Evolutionary conservation across 768 basidiomycete genomes (phyloP), one percentile per base, ranked within the genome.

Genomic region (Collybia sordida): DNA sequence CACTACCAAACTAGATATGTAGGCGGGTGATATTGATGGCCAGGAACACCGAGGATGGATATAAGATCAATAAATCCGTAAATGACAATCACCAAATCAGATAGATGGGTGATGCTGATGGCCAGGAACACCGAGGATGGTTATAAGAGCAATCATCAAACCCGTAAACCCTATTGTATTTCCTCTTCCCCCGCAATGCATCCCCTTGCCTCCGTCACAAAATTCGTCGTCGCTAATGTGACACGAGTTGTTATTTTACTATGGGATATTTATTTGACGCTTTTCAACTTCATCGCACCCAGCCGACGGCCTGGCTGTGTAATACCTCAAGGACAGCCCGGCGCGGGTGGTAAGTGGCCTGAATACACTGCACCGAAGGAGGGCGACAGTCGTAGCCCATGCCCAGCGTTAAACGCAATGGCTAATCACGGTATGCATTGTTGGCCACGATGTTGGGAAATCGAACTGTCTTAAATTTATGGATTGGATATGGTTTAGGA

Each of bases 341-440:
- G 84, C 0, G 73, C 68, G 43, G 78, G 72, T n/a, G 83, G 85
- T 0, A 59, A 72, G 24, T 90, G 88, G 88, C 86, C 87, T 0
- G 79, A 83, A 57, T 89, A 77, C 58, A 65, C 72, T 1, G 64
- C 83, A 2, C 77, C 86, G 9, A 64, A 62, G 47, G 72, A 80
- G 11, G 79, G 78, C 0, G 87, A 89, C 53, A 88, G 86, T 57
- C 72, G 89, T 1, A 79, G 79, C 51, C 76, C 82, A 1, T 90
- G 89, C 54, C 89, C 89, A 1, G 87, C 78, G 12, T 62, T 90
- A 47, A 90, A 91, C 54, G 84, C 86, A 0, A 71, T 91, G 79
- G 86, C 89, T 6, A 91, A 91, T 61, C 89, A 91, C 50, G 89
- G 88, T 88, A 37, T 24, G 69, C 9, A n/a, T 23, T 5, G 4